phyloP scores from a whole-genome alignment of 2,329 filamentous ascomycete genomes.

The Pestalotiopsis sp. region DNA sequence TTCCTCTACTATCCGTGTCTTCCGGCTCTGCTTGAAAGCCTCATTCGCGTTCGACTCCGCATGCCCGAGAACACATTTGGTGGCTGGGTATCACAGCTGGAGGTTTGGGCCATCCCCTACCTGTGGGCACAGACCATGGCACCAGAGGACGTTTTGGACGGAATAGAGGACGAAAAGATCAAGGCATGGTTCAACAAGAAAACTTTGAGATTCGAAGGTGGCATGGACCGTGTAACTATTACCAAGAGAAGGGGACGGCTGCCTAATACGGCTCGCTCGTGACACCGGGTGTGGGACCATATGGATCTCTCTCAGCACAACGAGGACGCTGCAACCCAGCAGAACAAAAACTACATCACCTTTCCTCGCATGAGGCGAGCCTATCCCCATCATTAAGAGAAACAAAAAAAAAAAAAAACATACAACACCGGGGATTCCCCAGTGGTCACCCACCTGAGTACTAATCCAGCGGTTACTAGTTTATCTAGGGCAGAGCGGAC shows the following conservation, averaged over 20 bases:
- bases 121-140: constrained; percentile 9
- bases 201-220: constrained; percentile 9
- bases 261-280: neutral
- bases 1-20: constrained; percentile 11
- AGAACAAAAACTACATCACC: neutral
- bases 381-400: neutral
- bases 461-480: too few species aligned
- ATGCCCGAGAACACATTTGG: constrained; percentile 5
- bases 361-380: neutral
- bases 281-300: neutral
- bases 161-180: constrained; percentile 3
- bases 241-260: constrained; percentile 4
- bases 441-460: too few species aligned
- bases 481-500: too few species aligned
- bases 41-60: constrained; percentile 9
- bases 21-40: constrained; percentile 10
- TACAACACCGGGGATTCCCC: too few species aligned
- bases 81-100: neutral
- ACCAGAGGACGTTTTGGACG: constrained; percentile 8
- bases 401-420: neutral
- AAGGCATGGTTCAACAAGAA: constrained; percentile 9
- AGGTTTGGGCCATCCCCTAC: constrained; percentile 8
- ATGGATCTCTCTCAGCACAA: neutral
- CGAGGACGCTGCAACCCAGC: neutral
- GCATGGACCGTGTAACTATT: constrained; percentile 7